phyloP scores from a whole-genome alignment of 768 basidiomycete species.

The Tylopilus sp. region DNA sequence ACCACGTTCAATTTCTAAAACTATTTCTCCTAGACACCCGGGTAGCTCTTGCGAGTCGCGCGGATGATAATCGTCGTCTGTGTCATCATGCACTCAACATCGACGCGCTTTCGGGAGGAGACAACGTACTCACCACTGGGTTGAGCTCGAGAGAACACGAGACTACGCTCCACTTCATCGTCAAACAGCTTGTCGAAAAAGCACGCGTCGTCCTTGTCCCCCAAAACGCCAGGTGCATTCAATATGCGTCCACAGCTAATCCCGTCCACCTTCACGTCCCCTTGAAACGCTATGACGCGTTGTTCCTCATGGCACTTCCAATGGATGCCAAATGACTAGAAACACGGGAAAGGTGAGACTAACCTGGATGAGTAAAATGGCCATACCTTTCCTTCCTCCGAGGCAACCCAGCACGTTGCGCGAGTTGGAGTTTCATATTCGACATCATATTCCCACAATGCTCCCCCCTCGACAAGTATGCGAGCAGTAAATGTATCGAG shows the following conservation, averaged over 20 bases:
- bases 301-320: conserved; percentile 9
- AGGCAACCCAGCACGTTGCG: conserved; percentile 22
- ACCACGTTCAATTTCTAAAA: conserved; percentile 5
- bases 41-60: neutral
- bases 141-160: conserved; percentile 8
- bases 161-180: neutral
- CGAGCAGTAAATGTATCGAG: conserved; percentile 8
- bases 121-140: conserved; percentile 16
- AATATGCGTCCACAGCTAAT: fast-evolving
- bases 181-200: neutral
- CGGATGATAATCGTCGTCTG: conserved; percentile 1
- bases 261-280: conserved; percentile 11
- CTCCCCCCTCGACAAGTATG: conserved; percentile 11
- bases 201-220: neutral
- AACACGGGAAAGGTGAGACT: neutral
- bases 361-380: neutral
- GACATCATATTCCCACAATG: conserved; percentile 13
- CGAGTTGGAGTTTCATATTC: conserved; percentile 2
- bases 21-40: conserved; percentile 6
- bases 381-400: conserved; percentile 19
- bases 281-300: neutral
- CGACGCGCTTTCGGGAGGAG: neutral
- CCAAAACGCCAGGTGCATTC: neutral
- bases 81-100: neutral
- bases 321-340: conserved; percentile 2